Evolutionary conservation across 163 green algal species (phyloP).

Genomic region (Prototheca wickerhamii): DNA sequence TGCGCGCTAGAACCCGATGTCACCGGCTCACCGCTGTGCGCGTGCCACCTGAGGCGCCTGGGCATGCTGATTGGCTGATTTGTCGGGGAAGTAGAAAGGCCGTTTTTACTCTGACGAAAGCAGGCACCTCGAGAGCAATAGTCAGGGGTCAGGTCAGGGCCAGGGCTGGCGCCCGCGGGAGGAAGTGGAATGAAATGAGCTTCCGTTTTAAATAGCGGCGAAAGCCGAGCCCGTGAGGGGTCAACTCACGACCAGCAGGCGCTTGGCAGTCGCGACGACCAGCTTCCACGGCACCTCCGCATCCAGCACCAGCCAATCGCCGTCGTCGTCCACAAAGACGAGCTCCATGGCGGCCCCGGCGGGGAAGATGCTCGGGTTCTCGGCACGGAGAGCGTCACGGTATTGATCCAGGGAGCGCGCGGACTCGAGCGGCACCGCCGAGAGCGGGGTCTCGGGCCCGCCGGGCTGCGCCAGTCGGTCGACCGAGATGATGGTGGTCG

Average conservation of each 20-base stretch:
- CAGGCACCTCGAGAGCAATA: too few species aligned
- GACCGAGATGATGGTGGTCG: background rate
- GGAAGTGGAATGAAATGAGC: too few species aligned
- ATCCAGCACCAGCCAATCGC: conserved; percentile 22
- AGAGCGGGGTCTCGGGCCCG: background rate
- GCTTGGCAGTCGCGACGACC: conserved; percentile 5
- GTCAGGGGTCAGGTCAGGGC: too few species aligned
- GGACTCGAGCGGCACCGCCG: background rate
- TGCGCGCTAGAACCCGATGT: too few species aligned
- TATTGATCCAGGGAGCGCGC: background rate
- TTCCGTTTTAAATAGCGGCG: too few species aligned
- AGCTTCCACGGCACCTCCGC: conserved; percentile 15
- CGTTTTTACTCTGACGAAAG: too few species aligned
- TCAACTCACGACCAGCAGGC: conserved; percentile 16
- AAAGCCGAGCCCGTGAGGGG: too few species aligned
- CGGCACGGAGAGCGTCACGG: background rate
- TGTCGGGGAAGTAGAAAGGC: too few species aligned
- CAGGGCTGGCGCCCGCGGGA: too few species aligned
- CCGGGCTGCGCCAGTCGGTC: background rate
- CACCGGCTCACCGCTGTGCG: too few species aligned
- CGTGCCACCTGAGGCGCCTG: too few species aligned
- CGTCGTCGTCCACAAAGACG: conserved; percentile 9
- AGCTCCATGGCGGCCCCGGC: background rate
- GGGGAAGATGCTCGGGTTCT: background rate
- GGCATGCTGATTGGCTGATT: too few species aligned